Evolutionary conservation across 345 rosid genomes (phyloP).

Genomic region (Tarenaya hassleriana): DNA sequence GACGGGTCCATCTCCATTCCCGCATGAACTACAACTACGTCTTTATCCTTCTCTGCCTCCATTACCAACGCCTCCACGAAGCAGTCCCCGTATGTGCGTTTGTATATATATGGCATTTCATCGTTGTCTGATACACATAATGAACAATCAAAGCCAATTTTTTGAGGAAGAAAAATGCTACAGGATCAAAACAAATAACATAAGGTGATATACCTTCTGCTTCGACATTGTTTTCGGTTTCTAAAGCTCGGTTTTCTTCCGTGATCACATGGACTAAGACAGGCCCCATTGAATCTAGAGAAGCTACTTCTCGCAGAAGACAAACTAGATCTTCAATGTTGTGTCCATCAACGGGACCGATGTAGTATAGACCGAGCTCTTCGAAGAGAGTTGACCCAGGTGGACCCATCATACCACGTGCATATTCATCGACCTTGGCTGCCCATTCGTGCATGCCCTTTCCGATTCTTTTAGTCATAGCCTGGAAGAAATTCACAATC

Average conservation of each 20-base stretch:
- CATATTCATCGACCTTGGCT: constrained; percentile 94
- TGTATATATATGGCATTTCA: constrained; percentile 10
- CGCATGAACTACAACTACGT: constrained; percentile 73
- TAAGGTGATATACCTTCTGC: constrained; percentile 34
- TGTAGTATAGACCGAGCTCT: constrained; percentile 85
- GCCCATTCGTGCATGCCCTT: constrained; percentile 84
- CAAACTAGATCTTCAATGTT: constrained; percentile 72
- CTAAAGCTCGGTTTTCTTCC: constrained; percentile 44
- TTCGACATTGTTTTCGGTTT: constrained; percentile 25
- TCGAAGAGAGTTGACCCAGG: constrained; percentile 86
- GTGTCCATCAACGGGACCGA: constrained; percentile 96
- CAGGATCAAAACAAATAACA: constrained; percentile 1
- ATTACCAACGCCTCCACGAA: constrained; percentile 65
- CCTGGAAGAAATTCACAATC: constrained; percentile 34
- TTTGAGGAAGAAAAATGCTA: constrained; percentile 3
- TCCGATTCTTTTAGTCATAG: constrained; percentile 76
- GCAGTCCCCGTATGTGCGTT: constrained; percentile 74
- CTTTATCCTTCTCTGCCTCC: constrained; percentile 85
- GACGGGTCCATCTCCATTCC: constrained; percentile 76
- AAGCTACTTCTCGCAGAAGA: constrained; percentile 75
- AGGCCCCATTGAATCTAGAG: constrained; percentile 84
- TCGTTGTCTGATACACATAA: constrained; percentile 21
- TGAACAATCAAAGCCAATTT: constrained; percentile 3
- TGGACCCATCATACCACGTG: constrained; percentile 96
- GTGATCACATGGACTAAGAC: constrained; percentile 90